Evolutionary conservation across 2,329 filamentous ascomycete species (phyloP).

Genomic region (Claviceps sorghi): DNA sequence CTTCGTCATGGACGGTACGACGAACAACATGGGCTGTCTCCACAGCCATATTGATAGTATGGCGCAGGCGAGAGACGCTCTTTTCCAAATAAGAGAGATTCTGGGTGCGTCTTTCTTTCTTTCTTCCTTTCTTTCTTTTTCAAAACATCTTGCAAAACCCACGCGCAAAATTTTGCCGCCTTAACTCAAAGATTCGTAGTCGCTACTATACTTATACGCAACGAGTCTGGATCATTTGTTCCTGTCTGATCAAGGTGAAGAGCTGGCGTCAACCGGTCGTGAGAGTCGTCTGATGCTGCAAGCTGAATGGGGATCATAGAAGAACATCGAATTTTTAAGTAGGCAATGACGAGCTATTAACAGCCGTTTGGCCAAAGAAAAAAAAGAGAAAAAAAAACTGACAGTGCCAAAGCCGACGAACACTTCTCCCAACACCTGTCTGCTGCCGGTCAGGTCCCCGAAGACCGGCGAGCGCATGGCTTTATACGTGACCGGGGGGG

Average conservation of each 20-base stretch:
- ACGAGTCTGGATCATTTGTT: neutral
- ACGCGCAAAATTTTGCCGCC: neutral
- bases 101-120: neutral
- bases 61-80: neutral
- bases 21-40: constrained; percentile 13
- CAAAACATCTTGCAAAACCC: neutral
- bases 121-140: too few relatives aligned
- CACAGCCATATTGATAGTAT: constrained; percentile 4
- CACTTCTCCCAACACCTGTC: neutral
- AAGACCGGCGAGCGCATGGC: neutral
- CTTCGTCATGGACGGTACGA: constrained; percentile 16
- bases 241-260: neutral
- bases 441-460: neutral
- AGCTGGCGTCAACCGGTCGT: neutral
- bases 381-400: too few relatives aligned
- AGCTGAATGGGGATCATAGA: neutral
- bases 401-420: neutral
- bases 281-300: neutral
- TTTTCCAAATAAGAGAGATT: neutral
- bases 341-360: too few relatives aligned
- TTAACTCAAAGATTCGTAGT: neutral
- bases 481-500: neutral
- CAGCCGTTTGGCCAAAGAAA: too few relatives aligned
- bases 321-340: neutral
- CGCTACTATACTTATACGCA: neutral